A percentile compares a stretch with the other conserved stretches of the same genome.
These are phyloP conservation scores for Vicia faba DNA, from an alignment of 306 rosid genomes.

Conservation along the genomic window DNA sequence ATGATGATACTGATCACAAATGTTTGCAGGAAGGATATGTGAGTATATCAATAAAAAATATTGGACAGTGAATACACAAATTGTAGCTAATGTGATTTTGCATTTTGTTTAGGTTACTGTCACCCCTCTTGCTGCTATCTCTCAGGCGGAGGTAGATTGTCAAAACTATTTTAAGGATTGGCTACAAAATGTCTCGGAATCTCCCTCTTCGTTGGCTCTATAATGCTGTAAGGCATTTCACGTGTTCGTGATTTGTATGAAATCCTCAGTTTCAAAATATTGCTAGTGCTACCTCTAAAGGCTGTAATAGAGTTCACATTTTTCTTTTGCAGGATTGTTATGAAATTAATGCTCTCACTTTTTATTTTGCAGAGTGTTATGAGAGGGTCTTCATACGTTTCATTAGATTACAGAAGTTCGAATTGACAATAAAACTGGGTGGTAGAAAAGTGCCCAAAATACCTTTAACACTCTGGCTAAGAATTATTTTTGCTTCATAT, in stretches of 20 bases:
- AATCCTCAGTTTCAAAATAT: constrained; percentile 15
- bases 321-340: no score
- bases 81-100: constrained; percentile 6
- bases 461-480: not conserved
- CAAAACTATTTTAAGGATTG: constrained; percentile 50
- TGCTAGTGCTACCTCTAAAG: not conserved
- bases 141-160: constrained; percentile 13
- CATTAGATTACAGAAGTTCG: not conserved
- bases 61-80: not conserved
- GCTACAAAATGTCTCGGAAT: constrained; percentile 64
- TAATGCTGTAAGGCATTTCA: constrained; percentile 45
- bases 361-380: not conserved
- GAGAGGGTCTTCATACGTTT: constrained; percentile 1
- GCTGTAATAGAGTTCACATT: not conserved
- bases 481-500: not conserved
- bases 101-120: constrained; percentile 18
- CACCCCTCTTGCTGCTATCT: constrained; percentile 28
- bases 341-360: not conserved
- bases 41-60: not conserved
- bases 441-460: not conserved
- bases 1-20: constrained; percentile 3
- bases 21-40: constrained; percentile 29
- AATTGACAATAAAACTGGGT: not conserved
- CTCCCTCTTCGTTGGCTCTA: constrained; percentile 57
- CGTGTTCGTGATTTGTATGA: constrained; percentile 27